Base-by-base conservation (phyloP, 305 asterid genomes). In the Striga hermonthica region DNA sequence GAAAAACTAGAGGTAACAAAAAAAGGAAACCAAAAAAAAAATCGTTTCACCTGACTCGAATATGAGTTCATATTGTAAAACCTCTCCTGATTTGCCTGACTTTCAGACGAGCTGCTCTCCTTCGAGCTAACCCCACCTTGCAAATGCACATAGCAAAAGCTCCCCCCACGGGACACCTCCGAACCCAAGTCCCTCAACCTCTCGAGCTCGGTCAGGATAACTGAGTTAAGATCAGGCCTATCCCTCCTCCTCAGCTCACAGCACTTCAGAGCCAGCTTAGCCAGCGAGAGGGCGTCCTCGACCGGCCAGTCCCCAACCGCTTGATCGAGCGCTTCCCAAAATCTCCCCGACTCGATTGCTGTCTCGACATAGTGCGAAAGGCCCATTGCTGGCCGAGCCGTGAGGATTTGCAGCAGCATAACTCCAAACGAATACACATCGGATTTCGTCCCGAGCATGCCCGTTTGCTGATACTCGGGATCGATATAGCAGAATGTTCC, bases 401-500 rank as follows among this genome's bases (percentile, higher is more conserved):
- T 88, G 52, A 90, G 72, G 38, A 86, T 79, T 66, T 90, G 96
- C 71, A 88, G 72, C 62, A 88, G 53, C 66, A 86, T 67, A 4
- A 90, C 74, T 0, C 96, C 97, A 1, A 88, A 62, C 0, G 97
- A 88, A 66, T 88, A 90, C 57, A 83, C 60, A 44, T 88, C 97
- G 0, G 97, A 90, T 78, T 90, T 88, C 15, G 97, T 83, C 49
- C 95, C 88, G 52, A 90, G 71, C 95, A 84, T 82, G 58, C 97
- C 95, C 1, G 95, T 80, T 62, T 86, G 89, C 56, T 90, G 96
- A 67, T 90, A 86, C 83, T 90, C 95, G 4, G 95, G 96, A 54
- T 90, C 96, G 3, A 90, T 90, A 81, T 90, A 90, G 74, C 95
- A 90, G 66, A 90, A 86, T 10, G 97, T 90, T 61, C 96, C 97